Evolutionary conservation across 23 red algal species (phyloP), one percentile per base, ranked within the genome.

Genomic region (Gracilaria vermiculophylla): DNA sequence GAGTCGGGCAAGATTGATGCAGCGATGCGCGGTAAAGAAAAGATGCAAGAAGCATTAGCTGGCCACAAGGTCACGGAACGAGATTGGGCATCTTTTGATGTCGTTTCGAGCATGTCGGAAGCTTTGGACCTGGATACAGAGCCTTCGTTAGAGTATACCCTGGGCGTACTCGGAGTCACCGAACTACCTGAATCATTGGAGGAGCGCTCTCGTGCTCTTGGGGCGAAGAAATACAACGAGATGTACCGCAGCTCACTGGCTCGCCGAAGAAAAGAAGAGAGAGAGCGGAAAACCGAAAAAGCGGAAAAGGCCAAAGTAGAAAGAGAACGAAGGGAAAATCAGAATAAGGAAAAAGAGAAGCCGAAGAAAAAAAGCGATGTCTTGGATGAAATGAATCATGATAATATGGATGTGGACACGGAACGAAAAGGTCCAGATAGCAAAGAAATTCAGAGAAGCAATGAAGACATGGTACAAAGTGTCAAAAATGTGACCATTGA

Each of bases 131-230:
- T 39, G 2, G 44, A 58, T 43, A 39, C 81, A 28, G 36, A 74
- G 52, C 81, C 81, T 17, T 65, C 53, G 5, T 74, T 86, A 44
- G 81, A 86, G 32, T 86, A 72, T 44, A 74, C 81, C 16, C 61
- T 86, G n/a, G 81, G 81, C 11, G 81, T 74, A 49, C 66, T 86
- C 14, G 81, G 81, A 11, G 81, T 70, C 12, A 64, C 54, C 14
- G 53, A 70, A 21, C 31, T 86, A 48, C 81, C 81, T 36, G 27
- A 86, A 33, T 35, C 48, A 12, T 32, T 86, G 0, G 27, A 70
- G 20, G 81, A 86, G 42, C 60, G 81, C 32, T 21, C 33, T 34
- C 56, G 81, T 73, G 50, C 50, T 15, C 66, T 15, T 49, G 81
- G 81, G 3, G 81, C 81, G 27, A 70, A 70, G 62, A 43, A 27